A percentile compares a stretch with the other conserved stretches of the same genome.
phyloP scores from a whole-genome alignment of 2,329 filamentous ascomycete species.

The Sporothrix pallida region DNA sequence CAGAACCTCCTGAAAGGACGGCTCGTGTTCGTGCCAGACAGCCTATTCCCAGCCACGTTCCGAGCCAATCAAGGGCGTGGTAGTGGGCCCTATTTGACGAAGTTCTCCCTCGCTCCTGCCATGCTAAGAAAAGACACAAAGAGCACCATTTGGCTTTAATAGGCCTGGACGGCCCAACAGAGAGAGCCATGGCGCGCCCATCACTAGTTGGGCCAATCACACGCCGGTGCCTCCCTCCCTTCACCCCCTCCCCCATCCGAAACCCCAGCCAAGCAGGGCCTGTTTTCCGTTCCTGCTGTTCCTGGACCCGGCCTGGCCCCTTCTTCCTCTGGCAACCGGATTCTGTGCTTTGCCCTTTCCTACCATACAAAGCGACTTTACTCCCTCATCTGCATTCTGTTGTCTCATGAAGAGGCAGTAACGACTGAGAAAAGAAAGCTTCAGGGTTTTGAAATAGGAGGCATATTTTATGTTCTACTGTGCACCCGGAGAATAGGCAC shows the following conservation, averaged over 20 bases:
- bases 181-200: conserved; percentile 6
- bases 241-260: conserved; percentile 38
- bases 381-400: no score
- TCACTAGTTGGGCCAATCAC: conserved; percentile 34
- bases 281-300: conserved; percentile 19
- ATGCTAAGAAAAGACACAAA: conserved; percentile 29
- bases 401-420: neutral
- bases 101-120: conserved; percentile 15
- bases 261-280: conserved; percentile 36
- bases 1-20: neutral
- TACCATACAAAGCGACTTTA: neutral
- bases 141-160: conserved; percentile 3
- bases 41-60: conserved; percentile 23
- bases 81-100: conserved; percentile 24
- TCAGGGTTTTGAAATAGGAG: neutral
- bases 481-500: no score
- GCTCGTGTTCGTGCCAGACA: conserved; percentile 20
- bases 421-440: neutral
- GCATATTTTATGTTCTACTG: no score
- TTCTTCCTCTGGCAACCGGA: neutral
- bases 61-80: conserved; percentile 16
- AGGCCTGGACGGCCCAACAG: conserved; percentile 5
- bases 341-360: neutral
- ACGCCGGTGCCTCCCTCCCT: conserved; percentile 14
- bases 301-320: neutral